Percentiles rank a stretch among this genome's conserved stretches.
Conservation (phyloP, 257 asterid genomes). For the Ligustrum vulgare region DNA sequence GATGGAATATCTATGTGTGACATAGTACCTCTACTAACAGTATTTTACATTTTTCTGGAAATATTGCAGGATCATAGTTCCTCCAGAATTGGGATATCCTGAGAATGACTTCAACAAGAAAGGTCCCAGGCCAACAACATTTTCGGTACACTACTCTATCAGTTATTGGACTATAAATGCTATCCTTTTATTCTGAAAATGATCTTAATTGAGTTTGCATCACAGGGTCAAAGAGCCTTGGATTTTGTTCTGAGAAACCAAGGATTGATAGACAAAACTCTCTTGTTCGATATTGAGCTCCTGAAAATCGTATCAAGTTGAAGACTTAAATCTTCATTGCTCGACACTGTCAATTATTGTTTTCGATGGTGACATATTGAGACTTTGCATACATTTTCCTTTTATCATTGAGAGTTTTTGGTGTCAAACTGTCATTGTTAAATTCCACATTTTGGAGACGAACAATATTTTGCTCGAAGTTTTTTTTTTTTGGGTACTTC, state of each 20-base stretch:
- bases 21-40: neutral
- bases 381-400: neutral
- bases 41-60: constrained; percentile 18
- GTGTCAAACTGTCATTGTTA: neutral
- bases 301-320: constrained; percentile 71
- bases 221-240: constrained; percentile 96
- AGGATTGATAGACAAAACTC: constrained; percentile 94
- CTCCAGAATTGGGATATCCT: constrained; percentile 96
- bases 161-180: neutral
- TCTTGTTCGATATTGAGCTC: constrained; percentile 90
- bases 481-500: no score
- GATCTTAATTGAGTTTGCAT: constrained; percentile 15
- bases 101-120: constrained; percentile 88
- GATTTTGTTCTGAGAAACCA: constrained; percentile 91
- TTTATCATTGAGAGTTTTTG: neutral
- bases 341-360: neutral
- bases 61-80: constrained; percentile 74
- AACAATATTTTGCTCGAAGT: neutral
- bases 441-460: neutral
- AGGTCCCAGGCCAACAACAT: constrained; percentile 97
- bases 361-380: neutral
- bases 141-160: constrained; percentile 57
- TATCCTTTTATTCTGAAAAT: constrained; percentile 2
- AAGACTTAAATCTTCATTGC: constrained; percentile 4
- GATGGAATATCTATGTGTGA: neutral